These are phyloP conservation scores for Asterochloris erici DNA, from an alignment of 139 green algal genomes.

Conservation along the genomic window DNA sequence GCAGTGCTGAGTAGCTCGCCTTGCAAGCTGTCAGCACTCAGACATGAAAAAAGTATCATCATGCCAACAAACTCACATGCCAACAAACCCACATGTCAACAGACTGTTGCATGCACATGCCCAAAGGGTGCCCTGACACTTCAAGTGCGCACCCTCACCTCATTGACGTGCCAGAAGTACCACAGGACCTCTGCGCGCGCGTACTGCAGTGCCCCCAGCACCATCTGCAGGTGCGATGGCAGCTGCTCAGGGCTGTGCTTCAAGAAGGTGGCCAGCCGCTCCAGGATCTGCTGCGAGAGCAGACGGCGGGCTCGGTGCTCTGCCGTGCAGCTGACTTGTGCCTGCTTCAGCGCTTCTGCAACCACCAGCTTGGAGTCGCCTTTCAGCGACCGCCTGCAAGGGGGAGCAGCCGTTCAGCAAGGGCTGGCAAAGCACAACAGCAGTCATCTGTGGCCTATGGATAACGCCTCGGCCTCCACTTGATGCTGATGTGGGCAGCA, in stretches of 20 bases:
- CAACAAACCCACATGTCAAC: too few species aligned
- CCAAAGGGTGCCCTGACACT: too few species aligned
- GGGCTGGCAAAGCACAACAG: too few species aligned
- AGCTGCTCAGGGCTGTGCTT: neutral
- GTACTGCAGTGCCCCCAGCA: conserved; percentile 9
- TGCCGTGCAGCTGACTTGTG: conserved; percentile 7
- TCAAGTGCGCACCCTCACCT: conserved; percentile 4
- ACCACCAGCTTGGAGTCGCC: conserved; percentile 1
- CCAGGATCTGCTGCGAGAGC: neutral
- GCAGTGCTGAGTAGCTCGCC: too few species aligned
- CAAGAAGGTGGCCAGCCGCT: neutral
- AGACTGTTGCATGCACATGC: too few species aligned
- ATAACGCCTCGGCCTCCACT: too few species aligned
- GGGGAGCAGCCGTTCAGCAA: neutral
- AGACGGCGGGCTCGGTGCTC: conserved; percentile 14
- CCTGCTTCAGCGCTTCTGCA: neutral
- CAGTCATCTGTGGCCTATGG: too few species aligned
- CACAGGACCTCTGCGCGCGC: conserved; percentile 12
- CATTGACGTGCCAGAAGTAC: conserved; percentile 17
- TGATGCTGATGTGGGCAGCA: too few species aligned
- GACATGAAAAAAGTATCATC: too few species aligned
- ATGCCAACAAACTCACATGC: too few species aligned
- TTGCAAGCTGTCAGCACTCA: too few species aligned
- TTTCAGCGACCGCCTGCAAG: conserved; percentile 2
- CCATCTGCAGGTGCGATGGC: conserved; percentile 9